These are phyloP conservation scores for Gossypium trilobum DNA, from an alignment of 441 rosid genomes.

Conservation along the genomic window DNA sequence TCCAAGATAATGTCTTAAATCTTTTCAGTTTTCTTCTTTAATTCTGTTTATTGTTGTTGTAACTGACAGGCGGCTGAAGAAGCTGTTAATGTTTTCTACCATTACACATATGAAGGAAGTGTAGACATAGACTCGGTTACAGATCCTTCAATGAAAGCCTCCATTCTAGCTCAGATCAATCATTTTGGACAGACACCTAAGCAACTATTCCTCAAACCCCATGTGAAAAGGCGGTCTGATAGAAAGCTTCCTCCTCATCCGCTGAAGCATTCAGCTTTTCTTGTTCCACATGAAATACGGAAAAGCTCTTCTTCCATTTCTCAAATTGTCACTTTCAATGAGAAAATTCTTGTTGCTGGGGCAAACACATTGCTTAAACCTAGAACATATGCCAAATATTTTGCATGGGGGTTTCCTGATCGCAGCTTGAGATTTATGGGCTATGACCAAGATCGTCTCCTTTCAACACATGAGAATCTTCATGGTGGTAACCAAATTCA, in stretches of 20 bases:
- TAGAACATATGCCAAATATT: constrained; percentile 70
- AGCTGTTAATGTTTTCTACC: constrained; percentile 75
- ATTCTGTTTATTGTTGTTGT: constrained; percentile 12
- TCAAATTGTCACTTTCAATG: constrained; percentile 71
- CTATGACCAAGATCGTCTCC: constrained; percentile 91
- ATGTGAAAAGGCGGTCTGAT: constrained; percentile 59
- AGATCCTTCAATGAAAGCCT: constrained; percentile 82
- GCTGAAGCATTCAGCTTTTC: constrained; percentile 70
- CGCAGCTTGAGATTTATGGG: constrained; percentile 92
- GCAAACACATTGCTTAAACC: constrained; percentile 77
- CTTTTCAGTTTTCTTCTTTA: constrained; percentile 9
- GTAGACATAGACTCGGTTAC: constrained; percentile 78
- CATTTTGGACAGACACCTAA: constrained; percentile 88
- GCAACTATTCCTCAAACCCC: constrained; percentile 67
- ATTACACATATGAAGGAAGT: constrained; percentile 85
- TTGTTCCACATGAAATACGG: constrained; percentile 80
- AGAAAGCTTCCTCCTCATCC: constrained; percentile 77
- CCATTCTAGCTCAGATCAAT: constrained; percentile 76
- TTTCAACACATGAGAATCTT: constrained; percentile 95
- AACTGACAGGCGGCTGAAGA: constrained; percentile 82
- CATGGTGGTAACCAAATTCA: constrained; percentile 91
- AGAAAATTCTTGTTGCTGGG: constrained; percentile 77
- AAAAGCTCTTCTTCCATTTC: constrained; percentile 61
- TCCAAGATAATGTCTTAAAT: neutral
- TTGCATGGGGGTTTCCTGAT: constrained; percentile 98